A percentile compares a stretch with the other conserved stretches of the same genome.
phyloP scores from a whole-genome alignment of 2,329 filamentous ascomycete genomes.

The Penicillium sp. region DNA sequence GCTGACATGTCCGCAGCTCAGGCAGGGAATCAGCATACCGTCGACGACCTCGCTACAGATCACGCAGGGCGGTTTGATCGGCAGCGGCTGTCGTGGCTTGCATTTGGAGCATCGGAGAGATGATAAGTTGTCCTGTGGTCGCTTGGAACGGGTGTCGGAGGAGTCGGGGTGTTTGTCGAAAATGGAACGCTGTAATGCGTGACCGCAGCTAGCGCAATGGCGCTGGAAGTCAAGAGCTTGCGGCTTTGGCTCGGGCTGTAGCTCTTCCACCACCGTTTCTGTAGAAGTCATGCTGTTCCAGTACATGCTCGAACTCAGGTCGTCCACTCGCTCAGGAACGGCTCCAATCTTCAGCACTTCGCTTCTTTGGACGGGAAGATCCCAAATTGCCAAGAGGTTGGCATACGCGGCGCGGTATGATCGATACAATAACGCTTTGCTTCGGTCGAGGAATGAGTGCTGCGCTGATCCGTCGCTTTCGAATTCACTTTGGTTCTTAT shows the following conservation, averaged over 20 bases:
- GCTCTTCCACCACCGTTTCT: conserved; percentile 24
- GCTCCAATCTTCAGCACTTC: conserved; percentile 58
- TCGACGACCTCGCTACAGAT: conserved; percentile 44
- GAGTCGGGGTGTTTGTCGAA: conserved; percentile 27
- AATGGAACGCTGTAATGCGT: conserved; percentile 36
- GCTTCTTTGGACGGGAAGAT: conserved; percentile 51
- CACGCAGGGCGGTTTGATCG: conserved; percentile 40
- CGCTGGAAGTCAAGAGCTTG: conserved; percentile 42
- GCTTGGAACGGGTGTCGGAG: conserved; percentile 21
- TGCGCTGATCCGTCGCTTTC: conserved; percentile 49
- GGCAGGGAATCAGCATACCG: conserved; percentile 47
- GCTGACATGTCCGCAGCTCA: conserved; percentile 48
- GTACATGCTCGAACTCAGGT: conserved; percentile 20
- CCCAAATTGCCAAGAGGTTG: conserved; percentile 57
- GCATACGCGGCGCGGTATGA: conserved; percentile 58
- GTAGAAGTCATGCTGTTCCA: conserved; percentile 29
- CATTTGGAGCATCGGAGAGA: conserved; percentile 36
- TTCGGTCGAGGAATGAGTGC: conserved; percentile 49
- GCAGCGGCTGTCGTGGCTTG: conserved; percentile 32
- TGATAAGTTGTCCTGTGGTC: conserved; percentile 17
- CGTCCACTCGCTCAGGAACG: conserved; percentile 36
- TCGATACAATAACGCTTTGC: conserved; percentile 47
- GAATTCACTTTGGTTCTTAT: conserved; percentile 57
- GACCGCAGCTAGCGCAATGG: conserved; percentile 43
- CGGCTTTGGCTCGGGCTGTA: conserved; percentile 13